These are phyloP conservation scores for Septoria petroselini DNA, from an alignment of 2,329 filamentous ascomycete species.

Conservation along the genomic window DNA sequence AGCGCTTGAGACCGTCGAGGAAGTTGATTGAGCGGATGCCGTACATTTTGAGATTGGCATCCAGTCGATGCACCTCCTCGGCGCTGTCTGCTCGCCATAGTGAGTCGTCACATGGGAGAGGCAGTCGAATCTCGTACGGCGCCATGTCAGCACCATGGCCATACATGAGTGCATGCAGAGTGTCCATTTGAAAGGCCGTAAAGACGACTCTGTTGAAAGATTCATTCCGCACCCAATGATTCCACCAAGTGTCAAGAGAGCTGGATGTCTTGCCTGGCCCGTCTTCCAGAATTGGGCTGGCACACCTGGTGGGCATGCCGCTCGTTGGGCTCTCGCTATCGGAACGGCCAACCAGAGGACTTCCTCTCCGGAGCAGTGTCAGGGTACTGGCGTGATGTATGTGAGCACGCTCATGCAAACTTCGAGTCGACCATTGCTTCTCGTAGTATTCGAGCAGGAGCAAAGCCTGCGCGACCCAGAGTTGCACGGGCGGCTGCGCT, in stretches of 20 bases:
- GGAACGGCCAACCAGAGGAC: conserved; percentile 80
- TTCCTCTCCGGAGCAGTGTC: conserved; percentile 86
- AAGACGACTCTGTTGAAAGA: conserved; percentile 84
- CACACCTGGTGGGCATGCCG: conserved; percentile 23
- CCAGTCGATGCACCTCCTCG: conserved; percentile 76
- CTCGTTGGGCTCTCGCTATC: conserved; percentile 80
- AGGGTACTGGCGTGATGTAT: conserved; percentile 94
- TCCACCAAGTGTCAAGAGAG: conserved; percentile 62
- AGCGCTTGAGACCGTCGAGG: conserved; percentile 83
- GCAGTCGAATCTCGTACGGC: conserved; percentile 82
- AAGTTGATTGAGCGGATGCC: conserved; percentile 82
- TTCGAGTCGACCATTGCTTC: conserved; percentile 90
- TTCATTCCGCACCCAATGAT: conserved; percentile 88
- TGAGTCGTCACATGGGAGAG: conserved; percentile 83
- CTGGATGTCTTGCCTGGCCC: background rate
- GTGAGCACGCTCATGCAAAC: conserved; percentile 85
- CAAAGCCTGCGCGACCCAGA: conserved; percentile 90
- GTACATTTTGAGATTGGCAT: conserved; percentile 72
- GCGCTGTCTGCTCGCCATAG: conserved; percentile 86
- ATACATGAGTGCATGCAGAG: conserved; percentile 93
- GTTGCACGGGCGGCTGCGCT: conserved; percentile 81
- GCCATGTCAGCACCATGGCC: conserved; percentile 86
- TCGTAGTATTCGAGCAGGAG: conserved; percentile 86
- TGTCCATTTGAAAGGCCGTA: conserved; percentile 88
- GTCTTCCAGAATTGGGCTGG: conserved; percentile 11